Base-by-base conservation (phyloP, 352 stramenopile species). In the Phytophthora sansomeana region DNA sequence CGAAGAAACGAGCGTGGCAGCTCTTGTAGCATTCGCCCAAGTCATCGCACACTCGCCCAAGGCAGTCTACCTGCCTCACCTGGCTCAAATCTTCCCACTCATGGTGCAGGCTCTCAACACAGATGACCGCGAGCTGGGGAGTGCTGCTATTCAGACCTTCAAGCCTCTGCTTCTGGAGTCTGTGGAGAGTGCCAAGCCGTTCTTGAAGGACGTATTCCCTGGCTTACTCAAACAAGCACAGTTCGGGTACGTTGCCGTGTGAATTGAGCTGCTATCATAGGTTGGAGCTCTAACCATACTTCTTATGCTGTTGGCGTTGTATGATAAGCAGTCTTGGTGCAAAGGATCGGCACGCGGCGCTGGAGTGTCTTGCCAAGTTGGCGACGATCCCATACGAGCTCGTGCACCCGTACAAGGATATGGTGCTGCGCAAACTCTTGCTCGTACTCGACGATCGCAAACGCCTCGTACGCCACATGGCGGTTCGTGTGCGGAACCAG, bases 401-500 rank as follows among this genome's bases (percentile, higher is more conserved):
- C 48, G 84, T 96, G 55, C 88, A 96, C 29, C 86, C 89, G 30
- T 96, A 96, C 72, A 96, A 95, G 72, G 85, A 92, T 63, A 52
- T 73, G 16, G 90, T 97, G 64, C 80, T 93, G 53, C 80, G 83
- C 44, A 79, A 91, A 44, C 68, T 97, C 16, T 69, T 89, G 51
- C 46, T 70, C n/a, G 88, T 88, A 19, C 73, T 97, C 21, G 82
- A 97, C 65, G 91, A 97, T 61, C 87, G 79, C 61, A 96, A 96
- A 59, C 89, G 90, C 26, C 85, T 95, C 39, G 90, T 97, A 54
- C 90, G 91, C 28, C 88, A 96, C 68, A 82, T 79, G 51, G 85
- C 89, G 3, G 91, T 96, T 52, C 85, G 88, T n/a, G 87, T 97
- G 58, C 88, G 91, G 61, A 97, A 97, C 78, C 75, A 91, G 67